phyloP scores from a whole-genome alignment of 2,329 filamentous ascomycete genomes.

The Xylaria sp. region DNA sequence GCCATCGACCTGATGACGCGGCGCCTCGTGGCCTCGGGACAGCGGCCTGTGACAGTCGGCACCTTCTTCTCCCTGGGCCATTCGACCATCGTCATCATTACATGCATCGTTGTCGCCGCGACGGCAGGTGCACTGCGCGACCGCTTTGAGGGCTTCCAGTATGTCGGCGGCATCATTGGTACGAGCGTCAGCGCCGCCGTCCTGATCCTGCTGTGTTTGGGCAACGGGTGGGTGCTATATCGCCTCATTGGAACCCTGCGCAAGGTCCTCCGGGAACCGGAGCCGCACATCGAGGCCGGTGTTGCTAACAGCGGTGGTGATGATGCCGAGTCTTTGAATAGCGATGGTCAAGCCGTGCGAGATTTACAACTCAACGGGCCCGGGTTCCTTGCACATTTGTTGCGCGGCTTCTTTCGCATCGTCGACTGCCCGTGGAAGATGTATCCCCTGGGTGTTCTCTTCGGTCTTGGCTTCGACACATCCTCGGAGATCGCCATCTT shows the following conservation, averaged over 20 bases:
- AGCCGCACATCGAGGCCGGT: slow-evolving; percentile 39
- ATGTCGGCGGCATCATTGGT: slow-evolving; percentile 86
- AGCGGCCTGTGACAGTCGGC: slow-evolving; percentile 87
- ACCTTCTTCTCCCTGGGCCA: slow-evolving; percentile 95
- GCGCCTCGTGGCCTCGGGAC: slow-evolving; percentile 82
- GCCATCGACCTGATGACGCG: slow-evolving; percentile 97
- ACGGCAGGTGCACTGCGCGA: slow-evolving; percentile 83
- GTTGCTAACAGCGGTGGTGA: slow-evolving; percentile 38
- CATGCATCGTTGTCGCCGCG: slow-evolving; percentile 88
- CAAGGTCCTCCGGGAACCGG: slow-evolving; percentile 57
- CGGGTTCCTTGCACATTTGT: slow-evolving; percentile 73
- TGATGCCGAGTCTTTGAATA: slow-evolving; percentile 20
- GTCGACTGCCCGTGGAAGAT: slow-evolving; percentile 80
- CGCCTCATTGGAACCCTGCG: slow-evolving; percentile 74
- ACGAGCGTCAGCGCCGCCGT: slow-evolving; percentile 86
- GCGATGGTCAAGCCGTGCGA: slow-evolving; percentile 42
- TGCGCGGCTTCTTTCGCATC: slow-evolving; percentile 78
- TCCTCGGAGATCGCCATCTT: slow-evolving; percentile 92
- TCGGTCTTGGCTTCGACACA: slow-evolving; percentile 93
- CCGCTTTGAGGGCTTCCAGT: slow-evolving; percentile 79
- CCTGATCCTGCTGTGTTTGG: slow-evolving; percentile 78
- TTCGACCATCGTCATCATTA: slow-evolving; percentile 89
- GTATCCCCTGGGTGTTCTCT: slow-evolving; percentile 70
- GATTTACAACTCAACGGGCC: slow-evolving; percentile 75
- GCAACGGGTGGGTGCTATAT: slow-evolving; percentile 86